phyloP scores from a whole-genome alignment of 2,329 filamentous ascomycete species.

The Trichoderma citrinoviride region DNA sequence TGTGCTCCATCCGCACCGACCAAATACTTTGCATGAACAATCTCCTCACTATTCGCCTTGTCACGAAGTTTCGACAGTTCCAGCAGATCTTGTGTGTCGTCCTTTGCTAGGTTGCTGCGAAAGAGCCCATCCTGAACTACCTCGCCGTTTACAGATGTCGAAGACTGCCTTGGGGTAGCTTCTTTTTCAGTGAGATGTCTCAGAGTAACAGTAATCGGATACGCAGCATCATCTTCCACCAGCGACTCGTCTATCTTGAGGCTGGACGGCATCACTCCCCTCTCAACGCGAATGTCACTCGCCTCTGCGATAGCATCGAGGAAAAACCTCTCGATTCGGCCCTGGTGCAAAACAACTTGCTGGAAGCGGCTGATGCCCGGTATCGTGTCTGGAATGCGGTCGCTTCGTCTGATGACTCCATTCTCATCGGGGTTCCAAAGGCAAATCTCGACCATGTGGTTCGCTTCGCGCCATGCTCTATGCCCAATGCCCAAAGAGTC shows the following conservation, averaged over 20 bases:
- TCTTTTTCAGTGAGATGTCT: neutral
- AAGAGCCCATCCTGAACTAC: neutral
- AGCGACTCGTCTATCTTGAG: neutral
- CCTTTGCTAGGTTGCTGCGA: slow-evolving; percentile 3
- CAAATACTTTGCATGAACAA: slow-evolving; percentile 18
- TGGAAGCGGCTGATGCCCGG: neutral
- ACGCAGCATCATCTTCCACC: neutral
- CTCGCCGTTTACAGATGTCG: neutral
- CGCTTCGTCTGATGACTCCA: neutral
- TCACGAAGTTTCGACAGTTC: neutral
- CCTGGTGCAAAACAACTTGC: slow-evolving; percentile 22
- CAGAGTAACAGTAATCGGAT: neutral
- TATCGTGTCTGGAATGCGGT: neutral
- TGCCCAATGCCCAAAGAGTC: neutral
- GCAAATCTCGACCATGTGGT: slow-evolving; percentile 3
- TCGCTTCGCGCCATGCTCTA: neutral
- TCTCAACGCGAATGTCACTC: neutral
- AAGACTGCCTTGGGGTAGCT: neutral
- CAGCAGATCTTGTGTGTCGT: slow-evolving; percentile 15
- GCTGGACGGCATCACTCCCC: neutral
- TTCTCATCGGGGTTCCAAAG: neutral
- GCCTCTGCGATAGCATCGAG: slow-evolving; percentile 2
- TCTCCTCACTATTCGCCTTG: neutral
- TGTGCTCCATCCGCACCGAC: slow-evolving; percentile 31
- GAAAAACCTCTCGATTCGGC: slow-evolving; percentile 22